These are phyloP conservation scores for Sanghuangporus weigelae DNA, from an alignment of 1,284 basidiomycete genomes.

Conservation along the genomic window DNA sequence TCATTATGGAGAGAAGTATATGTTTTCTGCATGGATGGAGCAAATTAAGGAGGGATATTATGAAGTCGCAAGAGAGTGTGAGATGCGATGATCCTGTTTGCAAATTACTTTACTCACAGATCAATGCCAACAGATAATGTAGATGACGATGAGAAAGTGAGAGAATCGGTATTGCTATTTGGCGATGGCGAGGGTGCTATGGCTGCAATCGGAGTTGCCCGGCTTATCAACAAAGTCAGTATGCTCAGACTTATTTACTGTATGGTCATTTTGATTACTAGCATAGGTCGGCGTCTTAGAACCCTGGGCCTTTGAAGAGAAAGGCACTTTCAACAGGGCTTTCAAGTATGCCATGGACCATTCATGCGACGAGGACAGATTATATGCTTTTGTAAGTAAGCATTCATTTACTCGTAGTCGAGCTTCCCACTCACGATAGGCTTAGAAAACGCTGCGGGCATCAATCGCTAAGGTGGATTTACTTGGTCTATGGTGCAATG, in stretches of 20 bases:
- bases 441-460: no score
- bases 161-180: background rate
- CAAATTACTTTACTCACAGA: background rate
- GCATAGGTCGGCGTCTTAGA: background rate
- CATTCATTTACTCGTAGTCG: no score
- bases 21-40: background rate
- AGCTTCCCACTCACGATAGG: no score
- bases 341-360: no score
- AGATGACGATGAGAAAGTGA: background rate
- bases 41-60: background rate
- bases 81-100: background rate
- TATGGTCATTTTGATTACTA: background rate
- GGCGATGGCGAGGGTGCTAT: background rate
- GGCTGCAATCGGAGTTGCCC: background rate
- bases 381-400: no score
- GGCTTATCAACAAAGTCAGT: background rate
- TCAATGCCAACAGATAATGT: background rate
- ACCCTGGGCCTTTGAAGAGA: no score
- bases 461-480: no score
- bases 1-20: no score
- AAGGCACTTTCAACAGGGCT: no score
- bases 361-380: no score
- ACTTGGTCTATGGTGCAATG: no score
- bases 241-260: background rate
- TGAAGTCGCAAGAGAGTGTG: background rate